Evolutionary conservation across 192 early-diverging fungal species (phyloP), one percentile per base, ranked within the genome.

Genomic region (Kappamyces sp.): DNA sequence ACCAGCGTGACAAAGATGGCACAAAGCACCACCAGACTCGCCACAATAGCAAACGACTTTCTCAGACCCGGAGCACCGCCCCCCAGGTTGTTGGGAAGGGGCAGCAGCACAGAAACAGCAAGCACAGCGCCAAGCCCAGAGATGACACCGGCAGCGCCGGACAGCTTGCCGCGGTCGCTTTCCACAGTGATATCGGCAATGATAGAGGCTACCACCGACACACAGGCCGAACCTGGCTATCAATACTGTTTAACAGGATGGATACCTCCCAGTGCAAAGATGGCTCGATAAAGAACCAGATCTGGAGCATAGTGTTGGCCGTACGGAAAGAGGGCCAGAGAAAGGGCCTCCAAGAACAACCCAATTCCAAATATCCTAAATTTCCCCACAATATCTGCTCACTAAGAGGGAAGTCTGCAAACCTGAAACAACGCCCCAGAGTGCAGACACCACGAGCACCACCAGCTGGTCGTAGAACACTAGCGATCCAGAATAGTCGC

Each of bases 181-280:
- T 49, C 51, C 11, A 47, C 6, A 48, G 40, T 29, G 32, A 61
- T 22, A 55, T 88, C 87, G 5, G 76, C 69, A 11, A 86, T 47
- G 7, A 79, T 72, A 15, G 81, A 86, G 0, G 85, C 79, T 63
- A 90, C 77, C 88, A 90, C 88, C 30, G 77, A 50, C 9, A 73
- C 73, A 39, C 65, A 61, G 4, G 78, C 81, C 2, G 84, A 76
- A 0, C 81, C 22, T 22, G 22, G 22, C 22, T 22, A 22, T 22
- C 22, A 22, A 22, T 22, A 22, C 22, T 22, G 22, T 22, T 22
- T 22, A 0, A 22, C 22, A 22, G 22, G 22, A 22, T 22, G 22
- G 22, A 22, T 22, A 22, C 22, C 75, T 5, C 88, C 88, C 3
- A 86, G 33, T 3, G 88, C 80, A 70, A 88, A 90, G 31, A 88